These are phyloP conservation scores for Saccharum officinarum DNA, from an alignment of 176 grass and related monocot genomes.

Conservation along the genomic window DNA sequence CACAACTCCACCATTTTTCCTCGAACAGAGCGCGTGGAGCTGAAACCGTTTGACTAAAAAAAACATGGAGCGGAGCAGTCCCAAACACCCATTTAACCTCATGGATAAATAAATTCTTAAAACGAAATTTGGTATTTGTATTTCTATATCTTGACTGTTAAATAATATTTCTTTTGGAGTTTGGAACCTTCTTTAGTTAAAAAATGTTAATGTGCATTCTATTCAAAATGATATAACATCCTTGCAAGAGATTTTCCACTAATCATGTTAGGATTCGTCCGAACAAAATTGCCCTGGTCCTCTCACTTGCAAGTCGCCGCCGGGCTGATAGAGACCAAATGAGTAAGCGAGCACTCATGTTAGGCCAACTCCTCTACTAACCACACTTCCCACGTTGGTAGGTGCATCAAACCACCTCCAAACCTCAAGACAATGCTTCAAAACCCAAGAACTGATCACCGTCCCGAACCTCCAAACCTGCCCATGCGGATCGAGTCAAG, in stretches of 20 bases:
- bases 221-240: no score
- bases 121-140: no score
- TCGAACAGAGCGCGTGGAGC: no score
- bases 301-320: not conserved
- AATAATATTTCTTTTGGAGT: no score
- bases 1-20: no score
- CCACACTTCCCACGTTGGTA: conserved; percentile 36
- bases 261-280: not conserved
- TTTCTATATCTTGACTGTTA: no score
- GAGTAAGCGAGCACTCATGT: conserved; percentile 13
- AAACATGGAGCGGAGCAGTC: no score
- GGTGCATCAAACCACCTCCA: conserved; percentile 36
- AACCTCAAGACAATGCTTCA: not conserved
- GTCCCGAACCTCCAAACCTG: conserved; percentile 6
- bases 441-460: conserved; percentile 15
- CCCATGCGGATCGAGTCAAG: not conserved
- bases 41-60: no score
- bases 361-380: conserved; percentile 66
- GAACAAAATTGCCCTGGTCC: not conserved
- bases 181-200: no score
- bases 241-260: not conserved
- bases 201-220: not conserved
- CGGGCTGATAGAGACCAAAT: not conserved
- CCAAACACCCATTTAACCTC: no score
- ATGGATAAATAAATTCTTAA: no score